Evolutionary conservation across 2,329 filamentous ascomycete species (phyloP).

Genomic region (Pestalotiopsis fici): DNA sequence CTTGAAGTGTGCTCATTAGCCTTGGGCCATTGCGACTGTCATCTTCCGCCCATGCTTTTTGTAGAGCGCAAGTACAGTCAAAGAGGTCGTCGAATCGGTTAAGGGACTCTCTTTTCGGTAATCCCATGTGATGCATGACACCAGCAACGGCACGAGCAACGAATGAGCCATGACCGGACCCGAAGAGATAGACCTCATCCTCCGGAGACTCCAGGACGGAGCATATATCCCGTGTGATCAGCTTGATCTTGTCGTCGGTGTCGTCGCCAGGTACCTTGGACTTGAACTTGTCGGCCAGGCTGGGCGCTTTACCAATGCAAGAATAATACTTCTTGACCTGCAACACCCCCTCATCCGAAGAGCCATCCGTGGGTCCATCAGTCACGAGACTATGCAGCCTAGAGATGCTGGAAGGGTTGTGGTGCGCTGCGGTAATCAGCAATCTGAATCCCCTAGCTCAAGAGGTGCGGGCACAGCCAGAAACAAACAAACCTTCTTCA

Average conservation of each 20-base stretch:
- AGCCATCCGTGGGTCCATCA: not conserved
- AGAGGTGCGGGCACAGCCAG: not conserved
- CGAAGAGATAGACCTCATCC: slow-evolving; percentile 41
- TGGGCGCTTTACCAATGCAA: not conserved
- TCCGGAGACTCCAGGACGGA: not conserved
- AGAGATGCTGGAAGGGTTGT: not conserved
- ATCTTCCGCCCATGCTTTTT: slow-evolving; percentile 12
- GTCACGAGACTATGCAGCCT: not conserved
- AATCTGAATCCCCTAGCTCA: not conserved
- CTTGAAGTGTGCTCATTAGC: slow-evolving; percentile 10
- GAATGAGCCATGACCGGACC: slow-evolving; percentile 39
- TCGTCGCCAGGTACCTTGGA: not conserved
- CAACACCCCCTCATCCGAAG: not conserved
- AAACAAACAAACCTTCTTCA: slow-evolving; percentile 1
- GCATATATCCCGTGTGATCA: not conserved
- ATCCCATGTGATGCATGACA: slow-evolving; percentile 34
- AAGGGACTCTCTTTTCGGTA: slow-evolving; percentile 14
- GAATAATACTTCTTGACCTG: not conserved
- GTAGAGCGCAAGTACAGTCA: slow-evolving; percentile 15
- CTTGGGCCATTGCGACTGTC: slow-evolving; percentile 9
- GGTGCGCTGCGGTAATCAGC: not conserved
- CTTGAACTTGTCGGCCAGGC: not conserved
- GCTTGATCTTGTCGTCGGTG: not conserved
- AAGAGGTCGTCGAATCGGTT: slow-evolving; percentile 17
- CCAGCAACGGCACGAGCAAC: slow-evolving; percentile 39